Base-by-base conservation (phyloP, 2,329 filamentous ascomycete genomes). In the Bipolaris bicolor region DNA sequence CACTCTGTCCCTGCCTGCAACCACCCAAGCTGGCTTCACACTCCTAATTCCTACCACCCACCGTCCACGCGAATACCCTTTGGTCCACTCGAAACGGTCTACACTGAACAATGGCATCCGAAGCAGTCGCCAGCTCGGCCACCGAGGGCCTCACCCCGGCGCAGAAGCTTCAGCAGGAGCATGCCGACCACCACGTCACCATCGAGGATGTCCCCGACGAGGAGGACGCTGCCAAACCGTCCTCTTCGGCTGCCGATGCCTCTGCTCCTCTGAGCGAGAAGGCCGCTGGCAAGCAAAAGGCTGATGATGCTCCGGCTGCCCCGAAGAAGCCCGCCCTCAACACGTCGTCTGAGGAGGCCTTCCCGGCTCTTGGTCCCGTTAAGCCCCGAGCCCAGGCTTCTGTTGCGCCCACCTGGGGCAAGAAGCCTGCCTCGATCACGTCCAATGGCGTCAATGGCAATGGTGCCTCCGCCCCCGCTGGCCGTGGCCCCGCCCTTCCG, bases 271-370 rank as follows among this genome's bases (percentile, higher is more conserved):
- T 83, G 68, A 86, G 86, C 59, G 79, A 85, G 49, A 91, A 90
- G 77, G 83, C 86, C 59, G 85, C 86, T 43, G 86, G 85, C 51
- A 92, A 91, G 81, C 86, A 90, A 73, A 88, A 88, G 74, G 82
- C 81, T 34, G 81, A 85, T 54, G 76, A 82, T 33, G 75, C 80
- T 1, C 74, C 72, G 43, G 64, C 75, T 41, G 58, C 72, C 6
- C 61, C 77, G 29, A 62, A 64, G 49, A 71, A 64, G 60, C 58
- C 65, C 33, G 61, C 82, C 50, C 80, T 97, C 60, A 91, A 98
- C 77, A 93, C 91, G 18, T 85, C 91, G 71, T 96, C 91, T 16
- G 90, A 96, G 73, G 93, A 98, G 78, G 82, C 91, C 58, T 99
- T 99, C 83, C 95, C 95, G n/a, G 88, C 93, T 67, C 86, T 99